A percentile compares a stretch with the other conserved stretches of the same genome.
Evolutionary conservation across 768 basidiomycete species (phyloP).

Genomic region (Sistotremastrum niveocremeum): DNA sequence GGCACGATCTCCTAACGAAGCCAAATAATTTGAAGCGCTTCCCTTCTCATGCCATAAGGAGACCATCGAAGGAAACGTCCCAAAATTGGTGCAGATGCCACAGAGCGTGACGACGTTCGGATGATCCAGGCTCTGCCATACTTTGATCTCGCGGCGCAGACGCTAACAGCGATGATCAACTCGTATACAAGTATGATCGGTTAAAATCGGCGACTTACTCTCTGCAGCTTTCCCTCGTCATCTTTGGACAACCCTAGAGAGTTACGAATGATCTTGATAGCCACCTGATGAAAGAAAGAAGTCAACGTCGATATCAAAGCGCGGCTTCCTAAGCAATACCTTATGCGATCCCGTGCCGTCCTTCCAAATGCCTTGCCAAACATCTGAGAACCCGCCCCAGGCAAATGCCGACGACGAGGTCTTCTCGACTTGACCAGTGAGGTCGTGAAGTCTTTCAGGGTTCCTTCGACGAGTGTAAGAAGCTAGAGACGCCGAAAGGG

Average conservation of each 20-base stretch:
- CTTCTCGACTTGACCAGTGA: neutral
- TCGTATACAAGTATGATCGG: too few species aligned
- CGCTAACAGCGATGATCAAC: too few species aligned
- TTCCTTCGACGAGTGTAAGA: too few species aligned
- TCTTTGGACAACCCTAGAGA: neutral
- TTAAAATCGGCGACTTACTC: neutral
- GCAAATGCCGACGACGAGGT: neutral
- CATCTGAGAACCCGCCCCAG: neutral
- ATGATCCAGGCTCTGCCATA: conserved; percentile 6
- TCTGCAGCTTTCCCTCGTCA: neutral
- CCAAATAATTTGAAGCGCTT: neutral
- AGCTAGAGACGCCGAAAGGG: too few species aligned
- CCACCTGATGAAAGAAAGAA: neutral
- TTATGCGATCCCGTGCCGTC: neutral
- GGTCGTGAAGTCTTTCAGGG: neutral
- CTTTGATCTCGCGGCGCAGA: conserved; percentile 1
- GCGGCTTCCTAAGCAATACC: neutral
- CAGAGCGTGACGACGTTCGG: conserved; percentile 5
- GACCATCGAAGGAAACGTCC: conserved; percentile 5
- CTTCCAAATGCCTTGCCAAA: neutral
- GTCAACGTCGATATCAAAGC: neutral
- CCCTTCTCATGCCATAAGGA: conserved; percentile 5
- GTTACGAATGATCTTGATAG: neutral
- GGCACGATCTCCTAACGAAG: too few species aligned
- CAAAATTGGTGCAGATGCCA: conserved; percentile 5